Evolutionary conservation across 106 monocot species (phyloP).

Genomic region (Phalaenopsis aphrodite): DNA sequence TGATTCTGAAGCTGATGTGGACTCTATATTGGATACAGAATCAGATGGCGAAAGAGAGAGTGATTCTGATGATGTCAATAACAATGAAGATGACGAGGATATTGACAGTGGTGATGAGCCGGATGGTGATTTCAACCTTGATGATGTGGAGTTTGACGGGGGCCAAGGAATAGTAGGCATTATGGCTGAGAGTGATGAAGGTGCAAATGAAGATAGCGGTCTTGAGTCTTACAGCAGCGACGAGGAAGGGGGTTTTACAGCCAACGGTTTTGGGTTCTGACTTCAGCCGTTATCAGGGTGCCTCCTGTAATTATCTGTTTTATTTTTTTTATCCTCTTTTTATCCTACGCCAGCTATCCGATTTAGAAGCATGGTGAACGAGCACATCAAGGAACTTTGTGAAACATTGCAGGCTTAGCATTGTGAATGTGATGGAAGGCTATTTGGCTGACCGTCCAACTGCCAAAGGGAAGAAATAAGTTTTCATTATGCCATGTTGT

Average conservation of each 20-base stretch:
- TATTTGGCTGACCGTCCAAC: neutral
- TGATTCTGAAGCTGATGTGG: conserved; percentile 45
- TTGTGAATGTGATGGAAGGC: neutral
- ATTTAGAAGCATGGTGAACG: neutral
- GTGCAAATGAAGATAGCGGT: conserved; percentile 61
- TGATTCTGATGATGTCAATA: conserved; percentile 42
- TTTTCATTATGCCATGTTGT: neutral
- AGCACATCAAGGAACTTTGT: neutral
- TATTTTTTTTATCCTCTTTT: neutral
- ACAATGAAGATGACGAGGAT: conserved; percentile 55
- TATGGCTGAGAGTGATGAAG: conserved; percentile 51
- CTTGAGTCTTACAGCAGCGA: conserved; percentile 62
- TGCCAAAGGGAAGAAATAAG: neutral
- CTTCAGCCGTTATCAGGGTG: neutral
- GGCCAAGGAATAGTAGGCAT: conserved; percentile 64
- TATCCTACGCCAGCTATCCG: neutral
- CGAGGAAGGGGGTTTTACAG: conserved; percentile 20
- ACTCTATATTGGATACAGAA: conserved; percentile 33
- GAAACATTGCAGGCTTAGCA: neutral
- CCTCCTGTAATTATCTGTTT: neutral
- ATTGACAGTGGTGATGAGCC: conserved; percentile 46
- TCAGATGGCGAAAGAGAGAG: conserved; percentile 41
- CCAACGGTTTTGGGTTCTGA: neutral
- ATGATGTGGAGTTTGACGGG: conserved; percentile 42
- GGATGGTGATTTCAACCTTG: conserved; percentile 43